phyloP scores from a whole-genome alignment of 2,329 filamentous ascomycete genomes.

The Fusarium pseudocircinatum region DNA sequence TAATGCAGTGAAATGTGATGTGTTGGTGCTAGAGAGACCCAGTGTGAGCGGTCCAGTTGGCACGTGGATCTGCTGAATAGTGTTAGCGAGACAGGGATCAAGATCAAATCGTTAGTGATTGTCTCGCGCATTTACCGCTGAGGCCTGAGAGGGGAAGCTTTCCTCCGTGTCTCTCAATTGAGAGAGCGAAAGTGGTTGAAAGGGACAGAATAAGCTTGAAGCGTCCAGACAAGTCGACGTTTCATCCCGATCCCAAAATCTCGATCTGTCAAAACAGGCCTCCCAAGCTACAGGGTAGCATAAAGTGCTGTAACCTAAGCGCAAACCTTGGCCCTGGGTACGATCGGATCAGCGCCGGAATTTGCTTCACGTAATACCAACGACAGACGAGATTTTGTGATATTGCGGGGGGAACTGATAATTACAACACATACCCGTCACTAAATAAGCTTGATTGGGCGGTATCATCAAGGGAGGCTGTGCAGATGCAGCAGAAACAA shows the following conservation, averaged over 20 bases:
- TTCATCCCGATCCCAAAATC: background rate
- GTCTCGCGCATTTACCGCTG: background rate
- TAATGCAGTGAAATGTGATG: background rate
- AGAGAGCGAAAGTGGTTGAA: background rate
- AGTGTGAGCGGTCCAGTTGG: background rate
- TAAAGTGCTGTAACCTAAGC: background rate
- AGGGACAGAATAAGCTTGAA: background rate
- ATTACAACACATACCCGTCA: background rate
- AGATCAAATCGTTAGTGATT: background rate
- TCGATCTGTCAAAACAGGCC: background rate
- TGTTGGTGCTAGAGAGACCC: background rate
- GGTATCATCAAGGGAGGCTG: background rate
- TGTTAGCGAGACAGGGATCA: background rate
- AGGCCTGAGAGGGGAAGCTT: background rate
- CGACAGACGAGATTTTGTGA: background rate
- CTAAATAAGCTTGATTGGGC: background rate
- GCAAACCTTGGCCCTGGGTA: background rate
- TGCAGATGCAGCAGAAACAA: background rate
- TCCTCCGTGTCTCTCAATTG: background rate
- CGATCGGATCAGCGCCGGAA: background rate
- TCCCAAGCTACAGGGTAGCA: background rate
- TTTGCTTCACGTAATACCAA: background rate
- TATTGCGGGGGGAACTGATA: background rate
- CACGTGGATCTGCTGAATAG: constrained; percentile 1
- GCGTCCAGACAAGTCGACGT: background rate